Evolutionary conservation across 352 stramenopile genomes (phyloP).

Genomic region (Phytophthora rubi): DNA sequence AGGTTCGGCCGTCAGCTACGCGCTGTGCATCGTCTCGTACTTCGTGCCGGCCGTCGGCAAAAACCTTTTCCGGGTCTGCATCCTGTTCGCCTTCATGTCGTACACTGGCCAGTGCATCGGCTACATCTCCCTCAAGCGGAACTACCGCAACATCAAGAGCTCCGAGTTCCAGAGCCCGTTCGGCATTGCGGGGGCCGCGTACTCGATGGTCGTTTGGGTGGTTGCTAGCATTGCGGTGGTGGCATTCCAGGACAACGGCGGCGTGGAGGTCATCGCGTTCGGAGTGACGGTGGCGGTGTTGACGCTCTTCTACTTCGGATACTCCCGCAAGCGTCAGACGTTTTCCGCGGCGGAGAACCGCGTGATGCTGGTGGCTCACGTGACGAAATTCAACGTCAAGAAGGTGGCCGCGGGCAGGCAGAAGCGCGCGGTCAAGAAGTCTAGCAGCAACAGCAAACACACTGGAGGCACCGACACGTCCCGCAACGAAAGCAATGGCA

Average conservation of each 20-base stretch:
- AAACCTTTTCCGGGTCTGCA: slow-evolving; percentile 42
- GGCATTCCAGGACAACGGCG: slow-evolving; percentile 34
- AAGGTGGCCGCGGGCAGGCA: not conserved
- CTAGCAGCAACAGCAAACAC: not conserved
- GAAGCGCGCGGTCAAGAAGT: not conserved
- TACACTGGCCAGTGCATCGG: slow-evolving; percentile 51
- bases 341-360: slow-evolving; percentile 53
- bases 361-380: slow-evolving; percentile 51
- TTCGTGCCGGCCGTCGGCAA: slow-evolving; percentile 22
- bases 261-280: slow-evolving; percentile 35
- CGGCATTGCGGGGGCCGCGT: slow-evolving; percentile 35
- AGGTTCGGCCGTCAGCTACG: slow-evolving; percentile 41
- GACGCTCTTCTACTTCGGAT: slow-evolving; percentile 44
- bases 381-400: slow-evolving; percentile 48
- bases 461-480: not conserved
- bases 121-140: slow-evolving; percentile 45
- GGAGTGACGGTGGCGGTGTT: slow-evolving; percentile 12
- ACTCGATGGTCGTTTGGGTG: slow-evolving; percentile 38
- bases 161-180: slow-evolving; percentile 50
- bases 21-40: slow-evolving; percentile 43
- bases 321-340: slow-evolving; percentile 42
- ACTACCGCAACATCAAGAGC: slow-evolving; percentile 51
- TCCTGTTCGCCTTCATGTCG: slow-evolving; percentile 43
- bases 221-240: slow-evolving; percentile 32
- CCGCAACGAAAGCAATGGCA: not conserved